Evolutionary conservation across 1,284 basidiomycete genomes (phyloP).

Genomic region (Melampsora larici-populina): DNA sequence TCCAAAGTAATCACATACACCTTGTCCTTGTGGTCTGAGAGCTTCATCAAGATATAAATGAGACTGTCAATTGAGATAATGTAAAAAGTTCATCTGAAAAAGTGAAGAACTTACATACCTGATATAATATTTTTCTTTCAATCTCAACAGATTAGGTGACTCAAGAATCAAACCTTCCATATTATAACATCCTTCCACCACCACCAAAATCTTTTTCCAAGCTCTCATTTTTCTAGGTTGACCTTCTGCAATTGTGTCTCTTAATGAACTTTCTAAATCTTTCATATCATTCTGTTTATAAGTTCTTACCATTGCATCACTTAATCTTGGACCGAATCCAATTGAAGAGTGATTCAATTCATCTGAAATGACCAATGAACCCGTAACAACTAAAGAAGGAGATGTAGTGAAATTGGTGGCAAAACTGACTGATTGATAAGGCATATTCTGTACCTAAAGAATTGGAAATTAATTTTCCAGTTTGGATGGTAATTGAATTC

Average conservation of each 20-base stretch:
- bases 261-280: conserved; percentile 51
- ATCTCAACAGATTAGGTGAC: conserved; percentile 51
- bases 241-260: conserved; percentile 54
- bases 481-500: conserved; percentile 74
- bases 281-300: conserved; percentile 54
- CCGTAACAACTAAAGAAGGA: conserved; percentile 51
- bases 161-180: conserved; percentile 55
- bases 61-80: conserved; percentile 62
- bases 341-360: conserved; percentile 54
- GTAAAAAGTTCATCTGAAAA: neutral
- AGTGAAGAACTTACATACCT: conserved; percentile 42
- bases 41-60: conserved; percentile 95
- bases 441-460: conserved; percentile 88
- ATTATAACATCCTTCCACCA: conserved; percentile 54
- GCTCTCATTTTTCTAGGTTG: conserved; percentile 54
- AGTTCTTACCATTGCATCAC: conserved; percentile 52
- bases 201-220: conserved; percentile 54
- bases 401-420: conserved; percentile 77
- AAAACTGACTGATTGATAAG: conserved; percentile 87
- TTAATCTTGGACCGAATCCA: conserved; percentile 52
- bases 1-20: conserved; percentile 91
- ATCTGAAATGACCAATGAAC: conserved; percentile 53
- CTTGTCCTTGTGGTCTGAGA: conserved; percentile 89
- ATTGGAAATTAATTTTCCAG: conserved; percentile 83
- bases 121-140: conserved; percentile 54